Conservation (phyloP, 352 stramenopile species). For the Pythium rhizo-oryzae region DNA sequence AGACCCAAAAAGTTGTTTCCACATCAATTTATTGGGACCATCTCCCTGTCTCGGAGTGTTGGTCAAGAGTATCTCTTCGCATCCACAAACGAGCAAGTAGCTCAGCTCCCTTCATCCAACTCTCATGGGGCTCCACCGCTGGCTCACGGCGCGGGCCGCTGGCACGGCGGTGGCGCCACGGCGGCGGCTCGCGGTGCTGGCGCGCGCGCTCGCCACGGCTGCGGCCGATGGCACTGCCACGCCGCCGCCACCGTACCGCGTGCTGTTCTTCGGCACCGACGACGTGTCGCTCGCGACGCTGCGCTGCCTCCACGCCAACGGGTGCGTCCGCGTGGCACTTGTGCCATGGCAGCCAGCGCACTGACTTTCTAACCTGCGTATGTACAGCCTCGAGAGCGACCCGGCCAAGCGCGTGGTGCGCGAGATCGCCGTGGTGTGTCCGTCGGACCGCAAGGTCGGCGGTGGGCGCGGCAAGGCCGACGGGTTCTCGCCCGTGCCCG, state of each 20-base stretch:
- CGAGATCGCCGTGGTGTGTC: constrained; percentile 76
- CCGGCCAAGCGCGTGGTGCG: constrained; percentile 40
- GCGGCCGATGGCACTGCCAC: neutral
- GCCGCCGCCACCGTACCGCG: constrained; percentile 34
- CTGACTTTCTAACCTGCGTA: neutral
- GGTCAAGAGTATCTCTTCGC: neutral
- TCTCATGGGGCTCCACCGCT: neutral
- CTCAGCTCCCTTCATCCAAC: neutral
- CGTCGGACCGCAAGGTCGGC: constrained; percentile 79
- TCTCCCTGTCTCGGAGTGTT: neutral
- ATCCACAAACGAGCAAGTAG: constrained; percentile 1
- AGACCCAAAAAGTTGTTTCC: neutral
- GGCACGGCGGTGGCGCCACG: no score
- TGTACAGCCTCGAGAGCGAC: constrained; percentile 33
- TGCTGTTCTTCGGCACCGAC: constrained; percentile 89
- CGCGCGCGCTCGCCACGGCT: constrained; percentile 3
- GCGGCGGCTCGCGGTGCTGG: neutral
- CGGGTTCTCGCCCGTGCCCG: constrained; percentile 58
- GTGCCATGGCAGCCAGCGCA: neutral
- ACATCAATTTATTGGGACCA: neutral
- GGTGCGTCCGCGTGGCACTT: constrained; percentile 25
- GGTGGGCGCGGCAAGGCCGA: constrained; percentile 53
- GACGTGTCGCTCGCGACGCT: constrained; percentile 84
- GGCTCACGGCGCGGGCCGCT: neutral
- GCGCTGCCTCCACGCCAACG: constrained; percentile 64